A percentile compares a stretch with the other conserved stretches of the same genome.
These are phyloP conservation scores for Kurtzmaniella quercitrusa DNA, from an alignment of 1,139 yeast genomes.

Conservation along the genomic window DNA sequence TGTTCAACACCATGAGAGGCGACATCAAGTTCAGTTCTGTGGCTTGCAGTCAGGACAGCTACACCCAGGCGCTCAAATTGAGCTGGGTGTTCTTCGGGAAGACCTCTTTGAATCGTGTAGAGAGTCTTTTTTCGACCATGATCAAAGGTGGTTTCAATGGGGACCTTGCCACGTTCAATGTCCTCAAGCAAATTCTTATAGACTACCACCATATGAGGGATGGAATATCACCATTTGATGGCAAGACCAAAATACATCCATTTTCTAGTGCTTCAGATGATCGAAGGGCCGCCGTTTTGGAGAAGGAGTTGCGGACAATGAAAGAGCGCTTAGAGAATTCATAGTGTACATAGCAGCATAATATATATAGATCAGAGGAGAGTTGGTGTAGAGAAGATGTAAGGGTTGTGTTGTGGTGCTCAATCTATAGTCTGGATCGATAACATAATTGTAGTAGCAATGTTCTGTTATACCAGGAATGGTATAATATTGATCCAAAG, in stretches of 20 bases:
- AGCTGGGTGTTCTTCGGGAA: slow-evolving; percentile 39
- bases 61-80: slow-evolving; percentile 35
- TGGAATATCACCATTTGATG: slow-evolving; percentile 21
- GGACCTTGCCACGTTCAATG: slow-evolving; percentile 31
- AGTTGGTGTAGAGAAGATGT: no score
- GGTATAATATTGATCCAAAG: no score
- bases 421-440: no score
- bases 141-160: slow-evolving; percentile 39
- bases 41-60: slow-evolving; percentile 40
- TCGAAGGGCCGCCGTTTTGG: slow-evolving; percentile 25
- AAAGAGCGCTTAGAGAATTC: neutral
- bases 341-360: neutral
- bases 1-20: slow-evolving; percentile 32
- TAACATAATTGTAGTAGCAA: no score
- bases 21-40: slow-evolving; percentile 31
- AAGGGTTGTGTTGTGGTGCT: no score
- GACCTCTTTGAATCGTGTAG: slow-evolving; percentile 32
- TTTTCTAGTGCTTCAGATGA: slow-evolving; percentile 39
- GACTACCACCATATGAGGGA: slow-evolving; percentile 33
- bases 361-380: no score
- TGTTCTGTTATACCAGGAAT: no score
- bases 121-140: slow-evolving; percentile 35
- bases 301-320: slow-evolving; percentile 13
- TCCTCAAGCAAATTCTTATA: slow-evolving; percentile 31
- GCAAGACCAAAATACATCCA: neutral